Base-by-base conservation (phyloP, 768 basidiomycete species). In the Hygrocybe punicea region DNA sequence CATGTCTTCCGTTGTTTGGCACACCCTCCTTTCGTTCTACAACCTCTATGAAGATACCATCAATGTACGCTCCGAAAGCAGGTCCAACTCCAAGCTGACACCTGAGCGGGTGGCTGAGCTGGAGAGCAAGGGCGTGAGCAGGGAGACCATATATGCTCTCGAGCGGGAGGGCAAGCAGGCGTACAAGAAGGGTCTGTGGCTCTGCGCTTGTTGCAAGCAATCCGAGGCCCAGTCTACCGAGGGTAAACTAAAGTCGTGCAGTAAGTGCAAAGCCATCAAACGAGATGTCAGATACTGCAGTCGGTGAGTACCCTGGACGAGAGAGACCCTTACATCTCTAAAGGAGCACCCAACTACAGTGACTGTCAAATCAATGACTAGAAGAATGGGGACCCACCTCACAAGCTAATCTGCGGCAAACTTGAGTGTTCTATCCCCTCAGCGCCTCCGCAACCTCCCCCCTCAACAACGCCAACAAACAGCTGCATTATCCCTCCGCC, bases 281-380 rank as follows among this genome's bases (percentile, higher is more conserved):
- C 40, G 51, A 17, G 23, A 14, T 2, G 51, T 60, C 21, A 48
- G 42, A 39, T 60, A 60, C 34, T 60, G 56, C 46, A 48, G 57
- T 23, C 39, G 44, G 59, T 57, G 37, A 47, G 40, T 47, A 21
- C 36, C n/a, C 36, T n/a, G n/a, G n/a, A 39, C n/a, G 36, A 9
- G 9, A n/a, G 11, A 33, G 3, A 19, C 8, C 33, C 21, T 25
- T 11, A 19, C 44, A 33, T 5, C 19, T 19, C 7, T n/a, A 39
- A 21, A 25, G 42, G 44, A 24, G 56, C 7, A 11, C 40, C 11
- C 39, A 17, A 23, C 21, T 19, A 34, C 35, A 65, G 66, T 29
- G 60, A 64, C 37, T 65, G 66, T 46, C 66, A 67, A 46, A 56
- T 54, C 16, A 39, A 60, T 4, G 66, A 65, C 50, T 67, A 64